Evolutionary conservation across 2,329 filamentous ascomycete genomes (phyloP).

Genomic region (Macrophomina tecta): DNA sequence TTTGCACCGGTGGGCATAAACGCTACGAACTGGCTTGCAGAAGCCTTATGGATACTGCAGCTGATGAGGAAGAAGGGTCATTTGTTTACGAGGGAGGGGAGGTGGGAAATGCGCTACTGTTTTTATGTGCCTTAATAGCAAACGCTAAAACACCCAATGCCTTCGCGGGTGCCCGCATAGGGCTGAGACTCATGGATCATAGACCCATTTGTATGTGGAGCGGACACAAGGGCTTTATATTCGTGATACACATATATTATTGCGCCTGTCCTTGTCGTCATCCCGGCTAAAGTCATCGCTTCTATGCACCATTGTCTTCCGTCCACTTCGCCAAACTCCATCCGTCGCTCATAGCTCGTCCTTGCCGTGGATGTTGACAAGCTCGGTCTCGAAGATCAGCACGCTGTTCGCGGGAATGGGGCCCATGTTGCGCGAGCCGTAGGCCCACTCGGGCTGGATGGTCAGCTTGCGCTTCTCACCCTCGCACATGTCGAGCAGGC

Average conservation of each 20-base stretch:
- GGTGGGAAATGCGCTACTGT: no score
- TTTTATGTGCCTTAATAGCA: no score
- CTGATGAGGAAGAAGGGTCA: no score
- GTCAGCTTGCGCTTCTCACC: conserved; percentile 89
- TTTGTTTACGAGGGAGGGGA: no score
- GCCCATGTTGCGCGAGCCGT: conserved; percentile 76
- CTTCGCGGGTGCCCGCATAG: no score
- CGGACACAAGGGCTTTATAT: background rate
- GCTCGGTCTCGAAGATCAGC: conserved; percentile 91
- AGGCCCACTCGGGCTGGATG: conserved; percentile 85
- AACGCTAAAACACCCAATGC: no score
- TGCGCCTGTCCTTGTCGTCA: background rate
- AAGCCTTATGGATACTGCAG: no score
- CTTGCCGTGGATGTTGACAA: conserved; percentile 57
- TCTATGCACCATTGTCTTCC: background rate
- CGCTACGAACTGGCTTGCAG: no score
- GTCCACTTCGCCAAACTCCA: background rate
- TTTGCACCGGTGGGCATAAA: no score
- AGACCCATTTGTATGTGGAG: no score
- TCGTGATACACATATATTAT: background rate
- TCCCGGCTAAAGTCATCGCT: background rate
- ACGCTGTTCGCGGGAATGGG: conserved; percentile 81
- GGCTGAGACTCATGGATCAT: no score
- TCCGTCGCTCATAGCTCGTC: conserved; percentile 21
- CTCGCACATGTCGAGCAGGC: conserved; percentile 90